phyloP scores from a whole-genome alignment of 2,329 filamentous ascomycete species.

The Hypomyces perniciosus region DNA sequence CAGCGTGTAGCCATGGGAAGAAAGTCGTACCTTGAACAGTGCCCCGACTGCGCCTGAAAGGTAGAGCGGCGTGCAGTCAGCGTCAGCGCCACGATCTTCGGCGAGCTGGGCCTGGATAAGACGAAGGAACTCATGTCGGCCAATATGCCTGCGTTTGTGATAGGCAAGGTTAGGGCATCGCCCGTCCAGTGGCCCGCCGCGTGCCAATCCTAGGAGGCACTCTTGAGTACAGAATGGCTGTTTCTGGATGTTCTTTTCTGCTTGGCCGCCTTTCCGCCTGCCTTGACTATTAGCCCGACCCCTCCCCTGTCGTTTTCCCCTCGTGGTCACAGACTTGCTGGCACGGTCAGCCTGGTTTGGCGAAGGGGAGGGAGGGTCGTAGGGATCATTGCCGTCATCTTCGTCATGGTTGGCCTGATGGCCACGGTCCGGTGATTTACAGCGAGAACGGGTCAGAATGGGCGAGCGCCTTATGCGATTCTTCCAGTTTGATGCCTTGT shows the following conservation, averaged over 20 bases:
- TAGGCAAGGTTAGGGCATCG: constrained; percentile 1
- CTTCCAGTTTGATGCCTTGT: constrained; percentile 24
- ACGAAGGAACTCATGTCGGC: neutral
- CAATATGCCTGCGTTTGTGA: constrained; percentile 1
- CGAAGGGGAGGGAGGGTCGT: too few relatives aligned
- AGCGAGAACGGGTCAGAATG: neutral
- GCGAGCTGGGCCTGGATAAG: neutral
- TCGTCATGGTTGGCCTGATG: neutral
- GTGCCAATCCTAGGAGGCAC: constrained; percentile 24
- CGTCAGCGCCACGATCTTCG: neutral
- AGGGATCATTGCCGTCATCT: neutral
- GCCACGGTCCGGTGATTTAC: neutral
- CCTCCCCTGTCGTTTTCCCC: too few relatives aligned
- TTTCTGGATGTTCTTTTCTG: constrained; percentile 8
- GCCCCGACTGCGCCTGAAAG: constrained; percentile 23
- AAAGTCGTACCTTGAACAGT: constrained; percentile 33
- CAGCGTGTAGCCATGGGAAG: constrained; percentile 31
- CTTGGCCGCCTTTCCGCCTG: neutral
- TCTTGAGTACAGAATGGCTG: constrained; percentile 24
- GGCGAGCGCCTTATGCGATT: constrained; percentile 16
- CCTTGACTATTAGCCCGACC: neutral
- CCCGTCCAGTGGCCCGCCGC: constrained; percentile 18
- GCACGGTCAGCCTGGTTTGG: neutral
- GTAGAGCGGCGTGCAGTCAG: constrained; percentile 20
- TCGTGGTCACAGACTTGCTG: neutral